Evolutionary conservation across 495 filamentous ascomycete genomes (phyloP), one percentile per base, ranked within the genome.

Genomic region (Penicillium desertorum): DNA sequence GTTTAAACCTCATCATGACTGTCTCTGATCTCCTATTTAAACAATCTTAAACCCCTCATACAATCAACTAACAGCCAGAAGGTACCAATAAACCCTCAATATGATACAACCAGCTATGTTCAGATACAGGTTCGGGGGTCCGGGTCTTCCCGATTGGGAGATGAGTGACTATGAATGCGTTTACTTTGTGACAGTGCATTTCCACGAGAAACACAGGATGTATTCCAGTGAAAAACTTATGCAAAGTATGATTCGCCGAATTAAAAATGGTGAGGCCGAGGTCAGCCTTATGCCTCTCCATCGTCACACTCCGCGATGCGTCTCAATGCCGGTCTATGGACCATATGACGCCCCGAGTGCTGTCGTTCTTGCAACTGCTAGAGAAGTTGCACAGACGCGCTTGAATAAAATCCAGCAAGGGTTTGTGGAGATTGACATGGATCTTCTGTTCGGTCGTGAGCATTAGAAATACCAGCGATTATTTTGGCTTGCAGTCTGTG

Each of bases 281-380:
- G 32, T 51, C 20, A 39, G 34, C 10, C 19, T 25, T 0, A 8
- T 2, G 7, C 49, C 49, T 11, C 6, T 39, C 4, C 29, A 51
- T 25, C 14, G 34, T 14, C 8, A 17, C 20, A 9, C 10, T 7
- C 19, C 49, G 2, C 25, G 23, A 6, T 41, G 34, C 11, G 17
- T 51, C 34, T 51, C 49, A 9, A 39, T 51, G 12, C 49, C 49
- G 5, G 49, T 51, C 0, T 51, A 51, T 41, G 49, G 49, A 19
- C 34, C 34, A 1, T 20, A 41, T 11, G 49, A 51, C 1, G 49
- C 49, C 2, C 32, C 32, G 0, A 12, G 8, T 19, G 3, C 49
- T 5, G 32, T 51, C 1, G 11, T 51, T n/a, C 14, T 51, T 27
- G 49, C 49, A 10, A 51, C 32, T 2, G 49, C 34, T 17, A 36